Percentiles rank a stretch among this genome's conserved stretches.
These are phyloP conservation scores for Chenopodium berlandieri DNA, from an alignment of 148 eudicot species.

Conservation along the genomic window DNA sequence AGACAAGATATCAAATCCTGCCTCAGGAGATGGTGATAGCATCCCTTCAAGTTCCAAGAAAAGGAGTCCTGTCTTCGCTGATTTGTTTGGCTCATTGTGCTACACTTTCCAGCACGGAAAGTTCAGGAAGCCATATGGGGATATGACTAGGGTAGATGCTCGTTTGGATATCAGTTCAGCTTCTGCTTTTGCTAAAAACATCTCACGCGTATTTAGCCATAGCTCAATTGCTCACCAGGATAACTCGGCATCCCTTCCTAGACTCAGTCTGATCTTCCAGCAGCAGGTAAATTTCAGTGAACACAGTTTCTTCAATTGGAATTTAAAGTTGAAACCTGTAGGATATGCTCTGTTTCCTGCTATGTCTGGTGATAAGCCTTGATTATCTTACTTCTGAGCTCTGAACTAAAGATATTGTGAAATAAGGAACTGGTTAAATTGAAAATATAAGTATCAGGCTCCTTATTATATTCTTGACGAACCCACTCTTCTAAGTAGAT, in stretches of 20 bases:
- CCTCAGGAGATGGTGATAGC: conserved; percentile 19
- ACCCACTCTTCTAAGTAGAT: background rate
- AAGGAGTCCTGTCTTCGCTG: conserved; percentile 59
- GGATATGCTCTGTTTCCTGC: no score
- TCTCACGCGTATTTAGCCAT: conserved; percentile 35
- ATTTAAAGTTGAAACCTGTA: background rate
- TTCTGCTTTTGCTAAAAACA: conserved; percentile 47
- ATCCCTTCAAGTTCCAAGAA: conserved; percentile 23
- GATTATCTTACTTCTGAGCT: background rate
- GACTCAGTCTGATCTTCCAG: conserved; percentile 60
- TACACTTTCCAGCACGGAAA: conserved; percentile 74
- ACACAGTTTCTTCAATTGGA: background rate
- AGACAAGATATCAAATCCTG: conserved; percentile 30
- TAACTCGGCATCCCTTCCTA: conserved; percentile 47
- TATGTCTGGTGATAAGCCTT: background rate
- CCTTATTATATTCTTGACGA: background rate
- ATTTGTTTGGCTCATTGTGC: conserved; percentile 74
- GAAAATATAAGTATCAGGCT: background rate
- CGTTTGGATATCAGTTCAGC: conserved; percentile 70
- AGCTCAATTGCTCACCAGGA: conserved; percentile 27
- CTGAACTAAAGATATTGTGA: background rate
- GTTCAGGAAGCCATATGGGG: conserved; percentile 56
- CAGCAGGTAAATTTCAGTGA: conserved; percentile 59
- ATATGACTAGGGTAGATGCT: conserved; percentile 76
- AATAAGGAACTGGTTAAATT: background rate